phyloP scores from a whole-genome alignment of 2,329 filamentous ascomycete genomes.

The Fusarium sp. region DNA sequence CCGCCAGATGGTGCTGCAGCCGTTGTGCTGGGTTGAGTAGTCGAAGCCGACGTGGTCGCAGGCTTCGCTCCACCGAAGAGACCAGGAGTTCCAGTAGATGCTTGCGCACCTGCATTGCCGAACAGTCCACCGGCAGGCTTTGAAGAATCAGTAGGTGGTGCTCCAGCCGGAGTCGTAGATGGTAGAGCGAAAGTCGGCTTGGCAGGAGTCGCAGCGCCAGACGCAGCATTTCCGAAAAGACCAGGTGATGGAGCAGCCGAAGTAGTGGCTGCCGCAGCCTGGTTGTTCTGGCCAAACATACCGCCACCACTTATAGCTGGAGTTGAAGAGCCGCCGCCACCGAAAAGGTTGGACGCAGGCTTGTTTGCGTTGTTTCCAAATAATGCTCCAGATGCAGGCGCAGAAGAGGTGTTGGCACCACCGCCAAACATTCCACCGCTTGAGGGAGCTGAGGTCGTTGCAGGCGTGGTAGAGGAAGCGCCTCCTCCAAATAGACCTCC shows the following conservation, averaged over 20 bases:
- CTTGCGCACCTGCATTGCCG: slow-evolving; percentile 39
- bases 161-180: slow-evolving; percentile 69
- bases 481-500: slow-evolving; percentile 44
- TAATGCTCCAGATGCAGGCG: slow-evolving; percentile 50
- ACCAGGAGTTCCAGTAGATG: slow-evolving; percentile 40
- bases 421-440: slow-evolving; percentile 48
- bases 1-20: slow-evolving; percentile 41
- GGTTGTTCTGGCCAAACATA: slow-evolving; percentile 48
- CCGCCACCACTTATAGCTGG: slow-evolving; percentile 33
- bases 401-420: slow-evolving; percentile 43
- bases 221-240: slow-evolving; percentile 50
- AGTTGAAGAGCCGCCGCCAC: slow-evolving; percentile 47
- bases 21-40: slow-evolving; percentile 38
- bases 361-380: slow-evolving; percentile 49
- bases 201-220: slow-evolving; percentile 54
- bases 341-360: slow-evolving; percentile 47
- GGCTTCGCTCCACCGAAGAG: slow-evolving; percentile 52
- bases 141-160: slow-evolving; percentile 60
- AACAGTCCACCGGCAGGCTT: slow-evolving; percentile 49
- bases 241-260: slow-evolving; percentile 48
- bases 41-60: slow-evolving; percentile 40
- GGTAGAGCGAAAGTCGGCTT: slow-evolving; percentile 63
- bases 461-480: slow-evolving; percentile 46
- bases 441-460: slow-evolving; percentile 43
- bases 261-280: slow-evolving; percentile 41